phyloP scores from a whole-genome alignment of 164 flowering plant genomes.

The Litsea cubeba region DNA sequence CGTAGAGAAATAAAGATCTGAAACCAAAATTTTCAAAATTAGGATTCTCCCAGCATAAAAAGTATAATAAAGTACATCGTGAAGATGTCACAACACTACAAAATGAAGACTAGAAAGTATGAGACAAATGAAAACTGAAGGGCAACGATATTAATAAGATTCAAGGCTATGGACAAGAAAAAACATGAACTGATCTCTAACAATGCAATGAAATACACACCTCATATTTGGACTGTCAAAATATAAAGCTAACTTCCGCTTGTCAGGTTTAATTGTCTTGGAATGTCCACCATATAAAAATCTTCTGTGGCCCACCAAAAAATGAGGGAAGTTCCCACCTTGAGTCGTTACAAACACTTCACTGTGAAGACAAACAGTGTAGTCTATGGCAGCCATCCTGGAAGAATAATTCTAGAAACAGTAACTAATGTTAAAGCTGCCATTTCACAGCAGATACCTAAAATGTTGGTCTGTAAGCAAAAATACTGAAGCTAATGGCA shows the following conservation, averaged over 20 bases:
- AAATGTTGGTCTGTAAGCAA: not conserved
- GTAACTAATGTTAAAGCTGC: constrained; percentile 23
- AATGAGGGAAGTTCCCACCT: constrained; percentile 96
- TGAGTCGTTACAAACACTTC: constrained; percentile 98
- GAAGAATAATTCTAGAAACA: constrained; percentile 75
- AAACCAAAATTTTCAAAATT: too few relatives aligned
- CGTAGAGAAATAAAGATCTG: too few relatives aligned
- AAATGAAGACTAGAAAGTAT: too few relatives aligned
- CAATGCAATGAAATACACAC: constrained; percentile 31
- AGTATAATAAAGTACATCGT: too few relatives aligned
- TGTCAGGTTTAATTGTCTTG: constrained; percentile 88
- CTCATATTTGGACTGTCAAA: constrained; percentile 86
- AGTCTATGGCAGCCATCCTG: constrained; percentile 98
- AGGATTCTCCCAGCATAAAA: too few relatives aligned
- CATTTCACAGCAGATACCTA: constrained; percentile 4
- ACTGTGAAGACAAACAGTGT: constrained; percentile 94
- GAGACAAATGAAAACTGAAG: too few relatives aligned
- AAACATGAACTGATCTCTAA: not conserved
- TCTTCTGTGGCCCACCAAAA: constrained; percentile 88
- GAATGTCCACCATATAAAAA: constrained; percentile 85
- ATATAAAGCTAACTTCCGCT: constrained; percentile 68
- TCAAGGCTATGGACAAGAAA: not conserved
- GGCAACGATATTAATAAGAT: not conserved
- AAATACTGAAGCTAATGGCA: not conserved
- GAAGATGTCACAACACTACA: too few relatives aligned